phyloP scores from a whole-genome alignment of 306 rosid genomes.

The Luffa acutangula region DNA sequence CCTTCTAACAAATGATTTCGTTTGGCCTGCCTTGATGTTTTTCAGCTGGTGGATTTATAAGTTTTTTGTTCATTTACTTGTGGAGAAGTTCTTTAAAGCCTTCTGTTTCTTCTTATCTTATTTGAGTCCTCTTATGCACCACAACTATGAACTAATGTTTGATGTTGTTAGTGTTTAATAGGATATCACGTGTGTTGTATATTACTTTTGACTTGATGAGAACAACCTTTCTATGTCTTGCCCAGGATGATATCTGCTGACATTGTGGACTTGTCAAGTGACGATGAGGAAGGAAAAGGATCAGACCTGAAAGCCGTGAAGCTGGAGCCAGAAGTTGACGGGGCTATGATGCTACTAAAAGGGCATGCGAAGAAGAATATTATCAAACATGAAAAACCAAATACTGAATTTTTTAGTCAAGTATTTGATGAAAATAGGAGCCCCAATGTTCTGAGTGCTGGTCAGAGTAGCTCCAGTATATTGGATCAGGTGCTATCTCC shows the following conservation, averaged over 20 bases:
- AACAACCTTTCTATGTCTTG: neutral
- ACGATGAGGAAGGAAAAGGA: conserved; percentile 48
- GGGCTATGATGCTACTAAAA: conserved; percentile 9
- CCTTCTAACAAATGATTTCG: neutral
- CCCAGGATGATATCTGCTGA: conserved; percentile 39
- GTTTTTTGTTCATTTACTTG: neutral
- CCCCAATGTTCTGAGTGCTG: conserved; percentile 42
- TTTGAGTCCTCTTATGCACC: neutral
- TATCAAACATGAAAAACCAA: conserved; percentile 17
- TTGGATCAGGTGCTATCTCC: conserved; percentile 60
- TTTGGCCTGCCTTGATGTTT: neutral
- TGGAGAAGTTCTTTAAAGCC: neutral
- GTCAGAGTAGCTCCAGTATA: conserved; percentile 49
- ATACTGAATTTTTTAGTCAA: conserved; percentile 10
- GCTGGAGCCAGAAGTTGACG: conserved; percentile 30
- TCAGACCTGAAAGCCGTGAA: conserved; percentile 32
- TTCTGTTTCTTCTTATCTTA: neutral
- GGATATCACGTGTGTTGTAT: neutral
- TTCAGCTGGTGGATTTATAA: neutral
- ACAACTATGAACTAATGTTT: neutral
- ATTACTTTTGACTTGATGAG: neutral
- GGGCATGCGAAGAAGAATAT: conserved; percentile 8
- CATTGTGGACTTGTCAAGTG: conserved; percentile 64
- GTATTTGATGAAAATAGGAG: conserved; percentile 43
- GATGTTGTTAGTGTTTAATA: neutral